phyloP scores from a whole-genome alignment of 2,329 filamentous ascomycete genomes.

The Calonectria pauciramosa region DNA sequence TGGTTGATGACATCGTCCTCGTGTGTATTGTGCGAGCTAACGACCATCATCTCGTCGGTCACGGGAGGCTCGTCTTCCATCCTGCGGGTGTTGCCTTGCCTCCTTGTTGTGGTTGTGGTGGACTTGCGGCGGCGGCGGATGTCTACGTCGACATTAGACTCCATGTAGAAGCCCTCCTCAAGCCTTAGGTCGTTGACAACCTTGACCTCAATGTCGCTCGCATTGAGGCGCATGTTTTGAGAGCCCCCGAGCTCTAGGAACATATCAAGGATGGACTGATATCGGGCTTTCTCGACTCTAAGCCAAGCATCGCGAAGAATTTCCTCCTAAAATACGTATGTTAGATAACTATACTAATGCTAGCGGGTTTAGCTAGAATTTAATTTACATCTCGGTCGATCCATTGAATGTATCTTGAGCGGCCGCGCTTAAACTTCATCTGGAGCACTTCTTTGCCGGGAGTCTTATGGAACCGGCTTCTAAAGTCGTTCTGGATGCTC shows the following conservation, averaged over 20 bases:
- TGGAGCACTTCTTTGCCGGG: conserved; percentile 65
- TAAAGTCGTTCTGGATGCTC: conserved; percentile 62
- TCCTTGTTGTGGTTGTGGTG: conserved; percentile 47
- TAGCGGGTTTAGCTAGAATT: neutral
- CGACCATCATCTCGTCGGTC: conserved; percentile 58
- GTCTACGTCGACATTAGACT: conserved; percentile 53
- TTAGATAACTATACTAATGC: conserved; percentile 19
- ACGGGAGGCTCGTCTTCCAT: conserved; percentile 39
- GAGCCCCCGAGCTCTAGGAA: conserved; percentile 67
- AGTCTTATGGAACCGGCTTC: conserved; percentile 50
- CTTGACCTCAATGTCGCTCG: conserved; percentile 63
- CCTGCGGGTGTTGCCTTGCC: conserved; percentile 41
- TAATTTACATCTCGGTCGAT: conserved; percentile 63
- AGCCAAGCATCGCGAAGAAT: conserved; percentile 57
- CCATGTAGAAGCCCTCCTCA: conserved; percentile 56
- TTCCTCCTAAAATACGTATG: conserved; percentile 50
- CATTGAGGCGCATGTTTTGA: conserved; percentile 63
- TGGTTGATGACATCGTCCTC: conserved; percentile 55
- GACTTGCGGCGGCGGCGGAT: conserved; percentile 58
- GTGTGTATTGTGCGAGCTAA: conserved; percentile 50
- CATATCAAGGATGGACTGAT: conserved; percentile 56
- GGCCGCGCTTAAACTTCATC: conserved; percentile 68
- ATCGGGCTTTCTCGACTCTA: conserved; percentile 59
- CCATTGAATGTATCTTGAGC: conserved; percentile 65
- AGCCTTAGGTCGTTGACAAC: conserved; percentile 60